Evolutionary conservation across 2,329 filamentous ascomycete species (phyloP).

Genomic region (Alternaria ventricosa): DNA sequence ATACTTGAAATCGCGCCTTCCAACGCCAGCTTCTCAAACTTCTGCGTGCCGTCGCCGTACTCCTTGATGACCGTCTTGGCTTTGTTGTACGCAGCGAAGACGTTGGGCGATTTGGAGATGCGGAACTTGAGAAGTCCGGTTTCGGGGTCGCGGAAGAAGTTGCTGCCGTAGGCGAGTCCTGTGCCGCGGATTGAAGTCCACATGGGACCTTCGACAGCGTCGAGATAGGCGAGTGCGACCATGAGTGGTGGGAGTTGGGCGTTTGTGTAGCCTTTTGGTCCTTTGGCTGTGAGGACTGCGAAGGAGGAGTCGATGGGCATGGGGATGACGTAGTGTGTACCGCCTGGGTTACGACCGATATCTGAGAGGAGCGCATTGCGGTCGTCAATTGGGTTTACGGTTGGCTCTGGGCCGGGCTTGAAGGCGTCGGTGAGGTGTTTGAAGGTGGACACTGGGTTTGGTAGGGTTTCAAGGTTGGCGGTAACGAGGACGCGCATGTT

Average conservation of each 20-base stretch:
- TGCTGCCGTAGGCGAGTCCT: constrained; percentile 88
- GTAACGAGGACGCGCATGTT: constrained; percentile 89
- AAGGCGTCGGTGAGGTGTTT: constrained; percentile 62
- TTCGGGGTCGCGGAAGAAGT: constrained; percentile 78
- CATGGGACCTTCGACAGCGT: constrained; percentile 90
- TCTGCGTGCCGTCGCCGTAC: constrained; percentile 72
- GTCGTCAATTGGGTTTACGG: constrained; percentile 73
- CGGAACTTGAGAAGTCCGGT: constrained; percentile 82
- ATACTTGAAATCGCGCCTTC: constrained; percentile 92
- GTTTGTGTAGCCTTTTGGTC: constrained; percentile 77
- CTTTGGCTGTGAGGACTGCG: constrained; percentile 75
- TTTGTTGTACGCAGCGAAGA: constrained; percentile 82
- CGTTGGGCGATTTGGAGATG: constrained; percentile 89
- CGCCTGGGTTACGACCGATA: constrained; percentile 76
- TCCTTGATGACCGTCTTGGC: constrained; percentile 76
- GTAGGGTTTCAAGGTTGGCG: constrained; percentile 77
- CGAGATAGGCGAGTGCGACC: constrained; percentile 89
- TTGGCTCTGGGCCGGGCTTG: constrained; percentile 57
- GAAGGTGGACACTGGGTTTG: constrained; percentile 81
- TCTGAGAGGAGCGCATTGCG: constrained; percentile 74
- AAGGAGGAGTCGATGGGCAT: constrained; percentile 96
- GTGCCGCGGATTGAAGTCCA: constrained; percentile 94
- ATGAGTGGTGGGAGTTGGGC: constrained; percentile 81
- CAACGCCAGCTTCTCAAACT: constrained; percentile 80
- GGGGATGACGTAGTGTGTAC: constrained; percentile 78